Evolutionary conservation across 2,329 filamentous ascomycete species (phyloP).

Genomic region (Pyrenochaeta sp.): DNA sequence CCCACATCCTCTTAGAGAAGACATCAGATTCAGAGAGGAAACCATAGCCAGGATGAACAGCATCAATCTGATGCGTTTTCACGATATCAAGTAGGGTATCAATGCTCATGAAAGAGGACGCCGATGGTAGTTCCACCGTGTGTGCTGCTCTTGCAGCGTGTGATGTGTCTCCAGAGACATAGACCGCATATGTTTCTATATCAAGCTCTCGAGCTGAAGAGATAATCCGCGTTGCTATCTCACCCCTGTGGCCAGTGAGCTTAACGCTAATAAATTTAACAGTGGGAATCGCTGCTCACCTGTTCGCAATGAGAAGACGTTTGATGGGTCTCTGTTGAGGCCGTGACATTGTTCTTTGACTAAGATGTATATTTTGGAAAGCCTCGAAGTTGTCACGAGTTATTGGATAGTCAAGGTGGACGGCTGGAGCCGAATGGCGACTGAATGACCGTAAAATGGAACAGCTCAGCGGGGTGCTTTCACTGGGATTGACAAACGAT

Average conservation of each 20-base stretch:
- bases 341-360: constrained; percentile 24
- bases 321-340: constrained; percentile 52
- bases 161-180: constrained; percentile 63
- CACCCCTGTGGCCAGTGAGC: constrained; percentile 58
- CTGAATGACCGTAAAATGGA: too few species aligned
- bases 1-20: constrained; percentile 60
- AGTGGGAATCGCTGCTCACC: constrained; percentile 42
- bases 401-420: too few species aligned
- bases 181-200: constrained; percentile 65
- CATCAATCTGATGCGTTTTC: constrained; percentile 61
- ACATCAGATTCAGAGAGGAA: constrained; percentile 68
- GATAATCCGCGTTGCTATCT: constrained; percentile 70
- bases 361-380: too few species aligned
- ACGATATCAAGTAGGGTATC: constrained; percentile 57
- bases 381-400: too few species aligned
- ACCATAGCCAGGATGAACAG: constrained; percentile 68
- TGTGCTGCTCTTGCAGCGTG: constrained; percentile 63
- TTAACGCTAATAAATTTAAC: neutral
- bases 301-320: constrained; percentile 63
- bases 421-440: constrained; percentile 4
- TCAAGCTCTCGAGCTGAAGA: constrained; percentile 66
- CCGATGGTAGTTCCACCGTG: constrained; percentile 60
- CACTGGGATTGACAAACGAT: neutral
- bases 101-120: constrained; percentile 64
- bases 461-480: neutral